Evolutionary conservation across 78 protist genomes (phyloP).

Genomic region (Creolimax fragrantissima): DNA sequence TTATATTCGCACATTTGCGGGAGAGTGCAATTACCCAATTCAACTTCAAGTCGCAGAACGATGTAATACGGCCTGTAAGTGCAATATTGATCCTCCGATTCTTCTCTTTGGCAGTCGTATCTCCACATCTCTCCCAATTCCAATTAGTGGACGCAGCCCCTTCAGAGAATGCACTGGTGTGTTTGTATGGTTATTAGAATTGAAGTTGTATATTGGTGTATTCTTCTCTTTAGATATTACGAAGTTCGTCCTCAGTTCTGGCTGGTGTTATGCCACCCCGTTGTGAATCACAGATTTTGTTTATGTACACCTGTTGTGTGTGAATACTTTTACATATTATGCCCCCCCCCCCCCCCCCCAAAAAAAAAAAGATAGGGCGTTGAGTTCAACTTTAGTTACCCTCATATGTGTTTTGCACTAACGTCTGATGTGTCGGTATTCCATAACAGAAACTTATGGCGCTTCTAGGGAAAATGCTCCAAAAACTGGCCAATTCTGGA

Average conservation of each 20-base stretch:
- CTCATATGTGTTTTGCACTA: too few relatives aligned
- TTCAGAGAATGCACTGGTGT: background rate
- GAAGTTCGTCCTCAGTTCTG: too few relatives aligned
- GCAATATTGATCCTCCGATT: background rate
- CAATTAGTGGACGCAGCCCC: background rate
- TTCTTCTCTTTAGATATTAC: too few relatives aligned
- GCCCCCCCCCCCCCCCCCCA: too few relatives aligned
- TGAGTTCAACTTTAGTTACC: too few relatives aligned
- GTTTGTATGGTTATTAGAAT: background rate
- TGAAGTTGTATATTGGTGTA: too few relatives aligned
- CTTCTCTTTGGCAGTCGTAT: background rate
- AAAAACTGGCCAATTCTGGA: background rate
- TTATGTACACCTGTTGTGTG: too few relatives aligned
- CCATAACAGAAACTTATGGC: background rate
- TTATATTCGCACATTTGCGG: background rate
- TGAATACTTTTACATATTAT: too few relatives aligned
- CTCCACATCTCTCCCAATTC: background rate
- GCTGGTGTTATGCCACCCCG: too few relatives aligned
- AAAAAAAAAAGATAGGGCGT: too few relatives aligned
- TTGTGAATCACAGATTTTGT: too few relatives aligned
- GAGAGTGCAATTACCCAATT: background rate
- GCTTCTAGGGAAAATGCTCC: background rate
- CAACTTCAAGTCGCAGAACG: background rate
- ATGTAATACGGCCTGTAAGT: background rate
- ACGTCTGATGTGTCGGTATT: too few relatives aligned